phyloP scores from a whole-genome alignment of 106 monocot genomes.

The Dioscorea alata region DNA sequence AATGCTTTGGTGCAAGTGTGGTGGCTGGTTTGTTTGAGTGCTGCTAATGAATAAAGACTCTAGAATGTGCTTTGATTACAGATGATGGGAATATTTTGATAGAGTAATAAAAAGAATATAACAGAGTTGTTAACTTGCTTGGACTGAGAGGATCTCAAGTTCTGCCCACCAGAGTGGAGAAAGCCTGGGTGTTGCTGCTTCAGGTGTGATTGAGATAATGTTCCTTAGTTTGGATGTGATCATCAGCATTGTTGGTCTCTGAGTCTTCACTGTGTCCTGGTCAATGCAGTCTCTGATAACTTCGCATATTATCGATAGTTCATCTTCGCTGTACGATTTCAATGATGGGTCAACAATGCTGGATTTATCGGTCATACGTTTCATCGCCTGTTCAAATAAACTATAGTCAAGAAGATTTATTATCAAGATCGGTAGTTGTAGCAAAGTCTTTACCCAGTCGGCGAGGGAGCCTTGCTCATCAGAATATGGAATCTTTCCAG shows the following conservation, averaged over 20 bases:
- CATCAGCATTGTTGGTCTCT: slow-evolving; percentile 47
- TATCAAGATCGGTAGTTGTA: no score
- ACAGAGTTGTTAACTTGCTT: slow-evolving; percentile 32
- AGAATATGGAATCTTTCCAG: slow-evolving; percentile 48
- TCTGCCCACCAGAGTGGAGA: slow-evolving; percentile 99
- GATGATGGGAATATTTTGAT: no score
- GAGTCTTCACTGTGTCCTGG: slow-evolving; percentile 20
- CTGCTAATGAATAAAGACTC: no score
- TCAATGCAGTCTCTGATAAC: slow-evolving; percentile 57
- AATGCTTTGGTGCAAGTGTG: no score
- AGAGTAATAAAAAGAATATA: no score
- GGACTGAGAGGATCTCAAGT: slow-evolving; percentile 76
- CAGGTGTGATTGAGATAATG: slow-evolving; percentile 51
- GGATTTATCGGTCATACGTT: slow-evolving; percentile 41
- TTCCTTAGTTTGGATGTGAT: slow-evolving; percentile 29
- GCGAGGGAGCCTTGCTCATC: slow-evolving; percentile 47
- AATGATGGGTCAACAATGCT: slow-evolving; percentile 49
- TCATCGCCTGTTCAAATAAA: slow-evolving; percentile 42
- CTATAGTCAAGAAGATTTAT: not conserved
- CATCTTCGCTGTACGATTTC: slow-evolving; percentile 31
- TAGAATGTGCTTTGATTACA: no score
- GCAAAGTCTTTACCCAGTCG: slow-evolving; percentile 33
- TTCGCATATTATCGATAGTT: slow-evolving; percentile 55
- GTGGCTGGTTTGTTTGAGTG: no score
- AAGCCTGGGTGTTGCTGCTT: slow-evolving; percentile 60